Base-by-base conservation (phyloP, 192 early-diverging fungal genomes). In the Dimargaris verticillata region DNA sequence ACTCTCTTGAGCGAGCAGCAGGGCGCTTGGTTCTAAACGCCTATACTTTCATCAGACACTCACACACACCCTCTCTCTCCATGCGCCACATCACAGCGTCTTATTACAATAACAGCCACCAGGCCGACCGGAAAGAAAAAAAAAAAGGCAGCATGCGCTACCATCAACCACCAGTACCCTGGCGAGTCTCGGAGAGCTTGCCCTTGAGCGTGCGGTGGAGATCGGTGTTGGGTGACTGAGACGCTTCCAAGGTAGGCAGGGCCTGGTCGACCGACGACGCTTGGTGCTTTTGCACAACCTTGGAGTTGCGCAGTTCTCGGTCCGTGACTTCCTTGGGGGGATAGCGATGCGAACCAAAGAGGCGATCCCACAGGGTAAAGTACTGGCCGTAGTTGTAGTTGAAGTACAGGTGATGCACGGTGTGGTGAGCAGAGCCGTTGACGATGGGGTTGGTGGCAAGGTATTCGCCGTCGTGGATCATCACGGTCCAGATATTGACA, bases 331-430 rank as follows among this genome's bases (percentile, higher is more conserved):
- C 81, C 11, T 70, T 68, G 9, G 76, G 75, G 0, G 87, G 87
- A 58, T 80, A 75, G 52, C 87, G 79, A 62, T 86, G 81, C 38
- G 84, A 80, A 13, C 77, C 74, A 60, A 82, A 83, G 15, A 83
- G 1, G 33, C 82, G 80, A 63, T 89, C 92, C 86, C 92, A 98
- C n/a, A 98, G 63, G 14, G 95, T 98, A 22, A 89, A 91, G 71
- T 95, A 98, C 75, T 99, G 95, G 2, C 95, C 95, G 67, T 92
- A 99, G 77, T 99, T 99, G 81, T 96, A 99, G 79, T 96, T 95
- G 72, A 99, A 99, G 74, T 99, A 93, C 49, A 93, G 66, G 65
- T 99, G 95, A 66, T 99, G 95, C 33, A 99, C 82, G n/a, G 89
- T 83, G 67, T 99, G 95, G 66, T 99, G 95, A 11, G 95, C 95